Evolutionary conservation across 164 flowering plant genomes (phyloP).

Genomic region (Houttuynia cordata): DNA sequence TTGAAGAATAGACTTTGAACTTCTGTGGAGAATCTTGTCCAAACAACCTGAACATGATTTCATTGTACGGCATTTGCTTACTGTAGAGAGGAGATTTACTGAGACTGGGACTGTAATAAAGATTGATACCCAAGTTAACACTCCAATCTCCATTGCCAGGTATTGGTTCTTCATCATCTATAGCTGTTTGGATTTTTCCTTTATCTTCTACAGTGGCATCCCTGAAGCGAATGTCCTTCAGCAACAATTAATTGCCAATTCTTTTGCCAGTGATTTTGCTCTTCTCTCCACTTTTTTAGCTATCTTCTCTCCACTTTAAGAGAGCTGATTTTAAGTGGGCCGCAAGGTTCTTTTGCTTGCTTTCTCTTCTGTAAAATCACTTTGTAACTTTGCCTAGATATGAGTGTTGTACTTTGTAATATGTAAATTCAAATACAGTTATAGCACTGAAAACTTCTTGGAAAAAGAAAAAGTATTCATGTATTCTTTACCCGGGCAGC

Average conservation of each 20-base stretch:
- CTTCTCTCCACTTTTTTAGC: slow-evolving; percentile 56
- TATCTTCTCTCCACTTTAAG: too few species aligned
- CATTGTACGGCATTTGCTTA: slow-evolving; percentile 94
- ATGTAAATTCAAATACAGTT: too few species aligned
- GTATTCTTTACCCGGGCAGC: too few species aligned
- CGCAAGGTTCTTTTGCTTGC: too few species aligned
- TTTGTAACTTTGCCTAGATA: too few species aligned
- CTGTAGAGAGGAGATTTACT: slow-evolving; percentile 82
- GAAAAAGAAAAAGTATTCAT: too few species aligned
- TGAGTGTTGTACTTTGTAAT: too few species aligned
- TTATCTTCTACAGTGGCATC: slow-evolving; percentile 58
- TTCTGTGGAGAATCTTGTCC: slow-evolving; percentile 46
- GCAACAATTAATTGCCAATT: slow-evolving; percentile 35
- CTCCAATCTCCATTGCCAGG: slow-evolving; percentile 91
- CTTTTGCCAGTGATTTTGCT: slow-evolving; percentile 67
- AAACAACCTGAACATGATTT: slow-evolving; percentile 68
- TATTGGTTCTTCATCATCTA: slow-evolving; percentile 58
- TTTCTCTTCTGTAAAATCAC: too few species aligned
- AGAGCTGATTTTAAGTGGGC: too few species aligned
- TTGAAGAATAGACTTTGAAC: slow-evolving; percentile 21
- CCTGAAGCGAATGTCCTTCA: slow-evolving; percentile 54
- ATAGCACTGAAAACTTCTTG: too few species aligned
- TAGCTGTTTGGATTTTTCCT: slow-evolving; percentile 44
- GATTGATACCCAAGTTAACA: slow-evolving; percentile 84
- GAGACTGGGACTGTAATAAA: slow-evolving; percentile 73